Percentiles rank a stretch among this genome's conserved stretches.
These are phyloP conservation scores for Cladobotryum mycophilum DNA, from an alignment of 2,329 filamentous ascomycete species.

Conservation along the genomic window DNA sequence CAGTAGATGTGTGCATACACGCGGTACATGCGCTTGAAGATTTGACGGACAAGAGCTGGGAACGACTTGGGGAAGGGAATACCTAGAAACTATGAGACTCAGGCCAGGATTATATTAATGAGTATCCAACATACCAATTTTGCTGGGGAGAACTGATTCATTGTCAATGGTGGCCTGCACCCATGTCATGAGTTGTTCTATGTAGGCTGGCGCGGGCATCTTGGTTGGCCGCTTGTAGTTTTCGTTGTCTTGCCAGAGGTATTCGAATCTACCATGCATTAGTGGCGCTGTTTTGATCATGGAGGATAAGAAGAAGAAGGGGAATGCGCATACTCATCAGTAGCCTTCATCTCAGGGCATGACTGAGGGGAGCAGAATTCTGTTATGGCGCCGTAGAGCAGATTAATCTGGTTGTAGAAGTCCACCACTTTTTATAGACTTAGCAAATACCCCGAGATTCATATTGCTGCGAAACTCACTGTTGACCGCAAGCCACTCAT, in stretches of 20 bases:
- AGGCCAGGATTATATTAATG: neutral
- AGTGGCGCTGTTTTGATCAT: neutral
- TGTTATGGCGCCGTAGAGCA: constrained; percentile 96
- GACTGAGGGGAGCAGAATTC: constrained; percentile 97
- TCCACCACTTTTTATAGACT: constrained; percentile 68
- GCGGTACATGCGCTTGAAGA: constrained; percentile 98
- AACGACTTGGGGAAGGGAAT: constrained; percentile 95
- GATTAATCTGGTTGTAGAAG: constrained; percentile 99
- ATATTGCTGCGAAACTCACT: constrained; percentile 48
- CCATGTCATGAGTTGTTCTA: constrained; percentile 97
- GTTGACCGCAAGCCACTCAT: constrained; percentile 98
- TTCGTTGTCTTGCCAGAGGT: constrained; percentile 95
- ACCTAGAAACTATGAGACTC: constrained; percentile 39
- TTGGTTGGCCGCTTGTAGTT: constrained; percentile 95
- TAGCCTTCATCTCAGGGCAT: constrained; percentile 99
- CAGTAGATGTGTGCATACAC: constrained; percentile 99
- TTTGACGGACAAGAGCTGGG: constrained; percentile 78
- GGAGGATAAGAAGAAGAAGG: neutral
- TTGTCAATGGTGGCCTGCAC: constrained; percentile 94
- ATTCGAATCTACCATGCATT: constrained; percentile 67
- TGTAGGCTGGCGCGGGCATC: constrained; percentile 95
- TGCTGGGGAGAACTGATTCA: constrained; percentile 87
- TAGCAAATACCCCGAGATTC: neutral
- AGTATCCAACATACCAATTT: constrained; percentile 57
- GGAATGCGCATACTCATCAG: constrained; percentile 71